Percentiles rank a stretch among this genome's conserved stretches.
phyloP scores from a whole-genome alignment of 192 early-diverging fungal genomes.

The Gaertneriomyces sp. region DNA sequence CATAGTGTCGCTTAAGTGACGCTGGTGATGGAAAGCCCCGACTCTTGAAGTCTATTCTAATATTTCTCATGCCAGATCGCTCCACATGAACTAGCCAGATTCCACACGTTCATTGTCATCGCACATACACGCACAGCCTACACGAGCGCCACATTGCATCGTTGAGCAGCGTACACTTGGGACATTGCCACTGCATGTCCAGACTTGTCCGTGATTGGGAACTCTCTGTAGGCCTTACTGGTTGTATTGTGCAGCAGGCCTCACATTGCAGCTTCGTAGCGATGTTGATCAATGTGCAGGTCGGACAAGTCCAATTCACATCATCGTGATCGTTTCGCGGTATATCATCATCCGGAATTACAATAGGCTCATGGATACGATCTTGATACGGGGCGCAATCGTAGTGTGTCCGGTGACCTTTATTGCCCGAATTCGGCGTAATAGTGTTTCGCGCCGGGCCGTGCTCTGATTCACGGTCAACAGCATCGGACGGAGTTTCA shows the following conservation, averaged over 20 bases:
- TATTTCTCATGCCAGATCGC: too few relatives aligned
- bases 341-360: not conserved
- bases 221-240: not conserved
- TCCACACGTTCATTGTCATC: too few relatives aligned
- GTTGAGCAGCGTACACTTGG: too few relatives aligned
- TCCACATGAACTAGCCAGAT: too few relatives aligned
- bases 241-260: slow-evolving; percentile 35
- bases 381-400: not conserved
- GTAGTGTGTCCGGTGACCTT: not conserved
- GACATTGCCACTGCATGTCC: too few relatives aligned
- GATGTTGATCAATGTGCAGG: slow-evolving; percentile 56
- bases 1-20: too few relatives aligned
- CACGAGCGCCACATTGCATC: too few relatives aligned
- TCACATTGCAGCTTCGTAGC: slow-evolving; percentile 44
- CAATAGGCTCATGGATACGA: not conserved
- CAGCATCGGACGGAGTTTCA: not conserved
- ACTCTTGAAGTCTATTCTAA: too few relatives aligned
- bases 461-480: not conserved
- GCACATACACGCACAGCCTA: too few relatives aligned
- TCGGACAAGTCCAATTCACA: slow-evolving; percentile 48
- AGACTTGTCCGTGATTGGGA: too few relatives aligned
- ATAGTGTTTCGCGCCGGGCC: not conserved
- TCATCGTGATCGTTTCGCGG: not conserved
- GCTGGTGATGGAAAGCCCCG: too few relatives aligned
- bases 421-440: not conserved